These are phyloP conservation scores for Tricladium varicosporioides DNA, from an alignment of 2,329 filamentous ascomycete genomes.

Conservation along the genomic window DNA sequence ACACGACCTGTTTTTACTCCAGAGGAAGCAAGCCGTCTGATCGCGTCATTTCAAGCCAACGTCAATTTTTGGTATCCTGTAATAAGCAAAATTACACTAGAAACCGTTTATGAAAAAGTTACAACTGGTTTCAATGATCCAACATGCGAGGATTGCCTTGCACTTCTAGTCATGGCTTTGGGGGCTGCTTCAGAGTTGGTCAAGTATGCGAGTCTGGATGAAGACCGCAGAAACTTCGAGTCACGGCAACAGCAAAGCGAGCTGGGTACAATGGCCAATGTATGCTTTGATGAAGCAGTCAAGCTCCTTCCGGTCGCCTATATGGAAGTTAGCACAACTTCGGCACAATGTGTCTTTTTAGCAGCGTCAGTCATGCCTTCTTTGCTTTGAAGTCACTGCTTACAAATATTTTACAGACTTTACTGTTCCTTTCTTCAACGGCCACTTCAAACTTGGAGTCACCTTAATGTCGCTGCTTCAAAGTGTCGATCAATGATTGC, in stretches of 20 bases:
- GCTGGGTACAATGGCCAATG: constrained; percentile 23
- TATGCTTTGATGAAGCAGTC: constrained; percentile 37
- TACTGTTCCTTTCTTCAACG: constrained; percentile 50
- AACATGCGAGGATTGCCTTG: constrained; percentile 41
- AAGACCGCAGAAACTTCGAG: constrained; percentile 13
- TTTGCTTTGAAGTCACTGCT: not conserved
- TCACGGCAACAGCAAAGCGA: constrained; percentile 20
- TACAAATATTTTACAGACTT: constrained; percentile 34
- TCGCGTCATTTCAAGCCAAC: constrained; percentile 44
- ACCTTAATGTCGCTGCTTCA: constrained; percentile 47
- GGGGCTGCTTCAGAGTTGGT: constrained; percentile 32
- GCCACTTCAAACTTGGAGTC: constrained; percentile 52
- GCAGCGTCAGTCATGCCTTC: constrained; percentile 39
- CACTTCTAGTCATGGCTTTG: constrained; percentile 46
- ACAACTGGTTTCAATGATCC: constrained; percentile 17
- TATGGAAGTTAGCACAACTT: constrained; percentile 44
- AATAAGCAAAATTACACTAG: constrained; percentile 41
- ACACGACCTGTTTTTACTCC: constrained; percentile 43
- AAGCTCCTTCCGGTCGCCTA: constrained; percentile 47
- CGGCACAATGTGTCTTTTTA: constrained; percentile 50
- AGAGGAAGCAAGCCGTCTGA: constrained; percentile 41
- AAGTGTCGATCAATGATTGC: constrained; percentile 50
- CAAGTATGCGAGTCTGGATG: constrained; percentile 9
- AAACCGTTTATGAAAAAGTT: constrained; percentile 20
- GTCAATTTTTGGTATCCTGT: constrained; percentile 55